Evolutionary conservation across 208 protist species (phyloP).

Genomic region (Leishmania arabica): DNA sequence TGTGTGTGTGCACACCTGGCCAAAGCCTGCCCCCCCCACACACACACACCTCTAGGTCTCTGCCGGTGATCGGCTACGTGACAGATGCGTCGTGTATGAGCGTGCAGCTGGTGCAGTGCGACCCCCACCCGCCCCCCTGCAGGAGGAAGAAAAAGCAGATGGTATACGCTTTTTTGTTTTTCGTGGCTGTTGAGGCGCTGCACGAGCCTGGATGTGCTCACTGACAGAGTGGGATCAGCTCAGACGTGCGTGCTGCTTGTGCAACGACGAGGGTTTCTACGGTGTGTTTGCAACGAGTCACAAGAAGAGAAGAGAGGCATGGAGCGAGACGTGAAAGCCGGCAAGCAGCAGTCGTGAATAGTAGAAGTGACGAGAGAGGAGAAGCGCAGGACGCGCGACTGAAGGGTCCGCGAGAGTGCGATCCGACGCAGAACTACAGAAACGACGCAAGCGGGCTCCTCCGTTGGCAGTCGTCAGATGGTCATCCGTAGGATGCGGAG

Average conservation of each 20-base stretch:
- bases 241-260: not conserved
- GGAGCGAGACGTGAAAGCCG: not conserved
- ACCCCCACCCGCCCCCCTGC: not conserved
- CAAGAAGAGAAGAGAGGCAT: not conserved
- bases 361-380: not conserved
- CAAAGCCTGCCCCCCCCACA: not conserved
- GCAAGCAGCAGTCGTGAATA: not conserved
- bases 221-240: not conserved
- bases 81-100: not conserved
- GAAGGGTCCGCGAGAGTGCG: not conserved
- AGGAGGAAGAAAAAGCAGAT: not conserved
- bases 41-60: not conserved
- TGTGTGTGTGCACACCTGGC: not conserved
- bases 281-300: not conserved
- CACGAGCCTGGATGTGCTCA: not conserved
- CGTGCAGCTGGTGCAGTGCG: not conserved
- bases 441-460: not conserved
- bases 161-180: not conserved
- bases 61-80: not conserved
- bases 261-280: not conserved
- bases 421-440: not conserved
- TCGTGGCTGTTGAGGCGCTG: not conserved
- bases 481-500: not conserved
- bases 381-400: not conserved
- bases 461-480: not conserved